Evolutionary conservation across 1,139 yeast species (phyloP), one percentile per base, ranked within the genome.

Genomic region (Protomyces arabidopsidicola): DNA sequence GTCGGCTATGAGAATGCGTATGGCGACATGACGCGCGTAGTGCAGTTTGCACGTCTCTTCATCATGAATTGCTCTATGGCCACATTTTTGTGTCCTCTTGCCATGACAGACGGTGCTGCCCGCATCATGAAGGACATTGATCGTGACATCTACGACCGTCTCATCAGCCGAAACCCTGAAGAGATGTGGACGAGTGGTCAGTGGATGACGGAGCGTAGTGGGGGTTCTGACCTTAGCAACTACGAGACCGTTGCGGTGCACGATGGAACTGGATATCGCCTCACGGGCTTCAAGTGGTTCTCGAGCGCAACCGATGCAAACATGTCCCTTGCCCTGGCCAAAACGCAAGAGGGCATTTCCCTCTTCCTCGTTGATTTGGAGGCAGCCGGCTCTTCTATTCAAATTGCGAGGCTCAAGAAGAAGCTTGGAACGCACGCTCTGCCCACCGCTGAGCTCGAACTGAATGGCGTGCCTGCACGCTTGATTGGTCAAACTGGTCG

Each of bases 61-160:
- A 57, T 73, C n/a, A 73, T 70, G 53, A 61, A 69, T 6, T 74
- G 74, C 0, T 71, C 75, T 2, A 71, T 75, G 5, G 75, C 75
- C 2, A 67, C 73, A 60, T 73, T 71, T 16, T 63, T 72, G 12
- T 73, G 75, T 56, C 75, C 75, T 2, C 64, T 72, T 35, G 75
- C 75, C 12, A 73, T 73, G 75, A 71, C 75, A 1, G 75, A 73
- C 60, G 75, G 75, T n/a, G 72, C 73, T 60, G 75, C 75, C 0
- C 66, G 73, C 9, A 69, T 73, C 20, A 60, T 71, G 50, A 73
- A 71, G 55, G 65, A 69, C 36, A 64, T 68, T 55, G 68, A 68
- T 3, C 68, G 69, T 2, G 65, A 67, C 34, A 69, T 69, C n/a
- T 71, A 53, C 61, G 64, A 67, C 22, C 71, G 68, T 16, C 66